Evolutionary conservation across 2,329 filamentous ascomycete genomes (phyloP), one percentile per base, ranked within the genome.

Genomic region (Alternaria sp.): DNA sequence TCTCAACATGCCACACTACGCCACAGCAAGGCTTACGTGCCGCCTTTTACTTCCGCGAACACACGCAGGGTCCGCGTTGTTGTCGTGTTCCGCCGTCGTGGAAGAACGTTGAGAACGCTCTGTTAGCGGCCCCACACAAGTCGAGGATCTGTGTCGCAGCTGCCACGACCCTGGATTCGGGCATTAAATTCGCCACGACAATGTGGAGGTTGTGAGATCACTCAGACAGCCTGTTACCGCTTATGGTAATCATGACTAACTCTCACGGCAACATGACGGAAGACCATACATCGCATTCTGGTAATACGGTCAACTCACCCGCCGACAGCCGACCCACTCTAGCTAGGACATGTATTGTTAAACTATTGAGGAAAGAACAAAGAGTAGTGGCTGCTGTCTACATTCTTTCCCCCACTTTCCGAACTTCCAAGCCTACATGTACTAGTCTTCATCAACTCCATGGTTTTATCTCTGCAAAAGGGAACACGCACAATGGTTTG

Each of bases 91-190:
- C 30, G 43, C 28, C 18, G 20, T 44, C 12, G 32, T 36, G 20
- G 28, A 58, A 51, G 20, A 48, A 50, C 49, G 54, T 58, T 54
- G 59, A 54, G 20, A 58, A 44, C 44, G 43, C 22, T 40, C 32
- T 40, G 36, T 54, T 59, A 58, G 59, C 50, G 55, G 59, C 55
- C 44, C 55, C 55, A 59, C 44, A 54, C 40, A 28, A 27, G 22
- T n/a, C 36, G 16, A 34, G 18, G 27, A 54, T 54, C 46, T 36
- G 14, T 34, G 30, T 34, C 14, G 18, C 46, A 25, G 51, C 50
- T 59, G 43, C n/a, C n/a, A 54, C 45, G 27, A 54, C 43, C 32
- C 49, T 54, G 32, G 27, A 44, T 34, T 48, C 27, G 20, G 43
- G n/a, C 20, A 54, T n/a, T 36, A 43, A 58, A 54, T 48, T 59